Evolutionary conservation across 78 protist genomes (phyloP), one percentile per base, ranked within the genome.

Genomic region (Speleostelium caveatum): DNA sequence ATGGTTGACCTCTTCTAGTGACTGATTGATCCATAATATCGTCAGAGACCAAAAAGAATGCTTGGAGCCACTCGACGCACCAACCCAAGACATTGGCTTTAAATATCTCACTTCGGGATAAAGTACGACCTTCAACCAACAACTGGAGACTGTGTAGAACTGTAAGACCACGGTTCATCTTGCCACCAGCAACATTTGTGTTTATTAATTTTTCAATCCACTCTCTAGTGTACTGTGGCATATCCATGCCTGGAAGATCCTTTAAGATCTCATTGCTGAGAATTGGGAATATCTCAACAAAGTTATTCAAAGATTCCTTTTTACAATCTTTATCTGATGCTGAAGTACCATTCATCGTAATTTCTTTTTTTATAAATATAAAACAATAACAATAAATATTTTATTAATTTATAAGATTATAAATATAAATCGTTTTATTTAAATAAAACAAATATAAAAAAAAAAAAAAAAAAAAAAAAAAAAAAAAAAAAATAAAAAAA

Each of bases 21-120:
- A 66, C 36, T 0, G 98, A 95, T 21, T 69, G 78, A 72, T 99
- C 99, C 99, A 98, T 98, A 62, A 98, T 77, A 73, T 99, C 99
- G 53, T 99, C 99, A 19, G 98, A 92, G 14, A 99, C 98, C 35
- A 98, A 94, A 69, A 98, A 96, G 94, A 93, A 94, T 3, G 99
- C 98, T 71, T 98, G 99, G 1, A 97, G 85, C 96, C 92, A 96
- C 80, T 97, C 98, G 45, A 97, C 86, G 68, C 96, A 83, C 99
- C 99, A 98, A 21, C 99, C 99, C 56, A 97, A 78, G 14, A 94
- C 93, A 22, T 38, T 41, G 30, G 93, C 93, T 69, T 93, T 16
- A 76, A 80, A 53, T 1, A 33, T 24, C 76, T 92, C 95, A 30
- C 33, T 41, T 51, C 79, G 71, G 14, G 93, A 32, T 38, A 78